A percentile compares a stretch with the other conserved stretches of the same genome.
Conservation (phyloP, 768 basidiomycete species). For the Suillus bovinus region DNA sequence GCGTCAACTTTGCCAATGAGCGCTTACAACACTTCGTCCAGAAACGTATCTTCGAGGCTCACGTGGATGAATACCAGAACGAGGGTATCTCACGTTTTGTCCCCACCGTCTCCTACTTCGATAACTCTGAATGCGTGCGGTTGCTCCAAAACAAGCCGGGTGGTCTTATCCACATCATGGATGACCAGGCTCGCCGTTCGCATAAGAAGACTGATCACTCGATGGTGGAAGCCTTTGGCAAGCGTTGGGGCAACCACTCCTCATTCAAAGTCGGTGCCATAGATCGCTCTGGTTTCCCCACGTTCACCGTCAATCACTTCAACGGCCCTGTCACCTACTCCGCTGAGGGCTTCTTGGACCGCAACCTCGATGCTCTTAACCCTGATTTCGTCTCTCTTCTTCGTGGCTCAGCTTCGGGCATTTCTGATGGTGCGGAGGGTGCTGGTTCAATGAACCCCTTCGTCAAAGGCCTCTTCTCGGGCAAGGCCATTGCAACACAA, state of each 20-base stretch:
- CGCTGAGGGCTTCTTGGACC: constrained; percentile 84
- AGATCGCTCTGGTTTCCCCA: constrained; percentile 77
- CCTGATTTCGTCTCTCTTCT: constrained; percentile 92
- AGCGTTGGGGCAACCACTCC: constrained; percentile 92
- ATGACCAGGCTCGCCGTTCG: constrained; percentile 86
- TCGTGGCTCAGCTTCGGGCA: constrained; percentile 49
- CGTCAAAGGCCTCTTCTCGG: constrained; percentile 85
- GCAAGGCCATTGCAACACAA: constrained; percentile 87
- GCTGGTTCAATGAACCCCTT: constrained; percentile 89
- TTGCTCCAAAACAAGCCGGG: constrained; percentile 85
- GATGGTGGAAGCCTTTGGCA: constrained; percentile 93
- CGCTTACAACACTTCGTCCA: constrained; percentile 83
- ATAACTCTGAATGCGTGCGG: constrained; percentile 88
- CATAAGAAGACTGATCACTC: constrained; percentile 91
- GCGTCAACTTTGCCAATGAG: constrained; percentile 96
- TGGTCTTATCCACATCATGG: constrained; percentile 95
- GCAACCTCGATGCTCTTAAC: constrained; percentile 86
- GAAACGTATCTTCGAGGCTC: constrained; percentile 75
- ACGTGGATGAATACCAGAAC: constrained; percentile 78
- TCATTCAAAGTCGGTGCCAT: constrained; percentile 82
- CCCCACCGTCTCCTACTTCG: constrained; percentile 77
- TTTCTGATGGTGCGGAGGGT: constrained; percentile 55
- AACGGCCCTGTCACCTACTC: constrained; percentile 92
- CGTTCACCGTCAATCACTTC: constrained; percentile 92
- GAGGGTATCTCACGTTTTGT: constrained; percentile 77